A percentile compares a stretch with the other conserved stretches of the same genome.
Evolutionary conservation across 2,329 filamentous ascomycete species (phyloP).

Genomic region (Rutstroemia sp.): DNA sequence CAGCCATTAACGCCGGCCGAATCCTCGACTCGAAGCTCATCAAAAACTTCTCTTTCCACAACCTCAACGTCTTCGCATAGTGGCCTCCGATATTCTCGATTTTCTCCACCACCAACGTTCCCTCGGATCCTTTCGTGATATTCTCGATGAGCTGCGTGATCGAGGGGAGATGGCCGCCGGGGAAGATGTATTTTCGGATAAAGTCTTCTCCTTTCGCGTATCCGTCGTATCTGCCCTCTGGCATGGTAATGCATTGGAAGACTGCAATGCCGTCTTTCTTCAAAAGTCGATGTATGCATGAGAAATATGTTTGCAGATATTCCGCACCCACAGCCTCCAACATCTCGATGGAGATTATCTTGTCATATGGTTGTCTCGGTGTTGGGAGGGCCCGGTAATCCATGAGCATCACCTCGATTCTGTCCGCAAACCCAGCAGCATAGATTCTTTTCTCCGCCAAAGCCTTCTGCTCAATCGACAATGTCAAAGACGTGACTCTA

Average conservation of each 20-base stretch:
- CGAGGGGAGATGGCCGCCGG: conserved; percentile 63
- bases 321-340: conserved; percentile 65
- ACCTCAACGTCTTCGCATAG: conserved; percentile 59
- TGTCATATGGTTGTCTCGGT: conserved; percentile 53
- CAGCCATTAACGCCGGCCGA: conserved; percentile 47
- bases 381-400: conserved; percentile 59
- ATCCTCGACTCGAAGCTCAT: conserved; percentile 54
- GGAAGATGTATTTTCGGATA: conserved; percentile 72
- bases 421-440: conserved; percentile 49
- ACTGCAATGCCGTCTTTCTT: conserved; percentile 61
- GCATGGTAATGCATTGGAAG: conserved; percentile 75
- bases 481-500: conserved; percentile 59
- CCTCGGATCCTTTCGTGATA: conserved; percentile 52
- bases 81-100: conserved; percentile 69
- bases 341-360: conserved; percentile 72
- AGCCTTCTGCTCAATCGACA: conserved; percentile 62
- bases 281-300: conserved; percentile 53
- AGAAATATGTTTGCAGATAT: conserved; percentile 61
- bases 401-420: conserved; percentile 57
- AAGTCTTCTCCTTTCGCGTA: conserved; percentile 65
- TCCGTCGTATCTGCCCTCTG: conserved; percentile 57
- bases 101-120: conserved; percentile 56
- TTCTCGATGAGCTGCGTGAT: conserved; percentile 45
- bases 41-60: conserved; percentile 63
- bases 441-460: conserved; percentile 59